A percentile compares a stretch with the other conserved stretches of the same genome.
These are phyloP conservation scores for Mesembryanthemum crystallinum DNA, from an alignment of 148 eudicot species.

Conservation along the genomic window DNA sequence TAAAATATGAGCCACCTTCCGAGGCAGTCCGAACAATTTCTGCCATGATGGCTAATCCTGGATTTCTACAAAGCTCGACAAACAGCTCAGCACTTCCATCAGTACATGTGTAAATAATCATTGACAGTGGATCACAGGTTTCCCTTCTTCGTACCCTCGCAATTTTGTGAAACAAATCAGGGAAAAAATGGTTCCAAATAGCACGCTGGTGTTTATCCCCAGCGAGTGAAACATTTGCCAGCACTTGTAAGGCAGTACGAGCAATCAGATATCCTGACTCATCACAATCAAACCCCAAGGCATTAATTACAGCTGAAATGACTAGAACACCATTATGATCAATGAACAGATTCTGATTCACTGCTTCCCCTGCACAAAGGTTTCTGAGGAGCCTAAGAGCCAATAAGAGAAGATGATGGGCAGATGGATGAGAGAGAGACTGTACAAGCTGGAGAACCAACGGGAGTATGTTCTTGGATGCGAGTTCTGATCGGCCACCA, in stretches of 20 bases:
- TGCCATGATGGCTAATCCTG: constrained; percentile 47
- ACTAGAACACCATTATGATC: constrained; percentile 54
- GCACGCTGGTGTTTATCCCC: constrained; percentile 58
- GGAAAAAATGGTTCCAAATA: constrained; percentile 64
- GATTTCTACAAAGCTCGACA: constrained; percentile 40
- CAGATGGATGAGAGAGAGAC: constrained; percentile 33
- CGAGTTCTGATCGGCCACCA: constrained; percentile 64
- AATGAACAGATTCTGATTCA: constrained; percentile 61
- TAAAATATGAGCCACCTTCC: constrained; percentile 35
- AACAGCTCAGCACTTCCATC: constrained; percentile 40
- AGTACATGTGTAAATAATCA: constrained; percentile 63
- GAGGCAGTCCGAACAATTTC: constrained; percentile 59
- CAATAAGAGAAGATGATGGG: constrained; percentile 38
- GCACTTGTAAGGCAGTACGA: constrained; percentile 65
- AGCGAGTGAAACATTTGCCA: constrained; percentile 74
- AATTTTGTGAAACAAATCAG: constrained; percentile 45
- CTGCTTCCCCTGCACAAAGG: constrained; percentile 68
- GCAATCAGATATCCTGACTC: constrained; percentile 42
- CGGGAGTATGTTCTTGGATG: constrained; percentile 39
- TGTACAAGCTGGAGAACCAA: constrained; percentile 47
- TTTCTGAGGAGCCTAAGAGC: constrained; percentile 78
- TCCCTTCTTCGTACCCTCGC: constrained; percentile 51
- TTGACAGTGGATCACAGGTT: constrained; percentile 75
- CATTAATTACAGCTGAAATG: constrained; percentile 32
- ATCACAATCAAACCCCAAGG: constrained; percentile 25